Evolutionary conservation across 2,329 filamentous ascomycete species (phyloP).

Genomic region (Phoma sp.): DNA sequence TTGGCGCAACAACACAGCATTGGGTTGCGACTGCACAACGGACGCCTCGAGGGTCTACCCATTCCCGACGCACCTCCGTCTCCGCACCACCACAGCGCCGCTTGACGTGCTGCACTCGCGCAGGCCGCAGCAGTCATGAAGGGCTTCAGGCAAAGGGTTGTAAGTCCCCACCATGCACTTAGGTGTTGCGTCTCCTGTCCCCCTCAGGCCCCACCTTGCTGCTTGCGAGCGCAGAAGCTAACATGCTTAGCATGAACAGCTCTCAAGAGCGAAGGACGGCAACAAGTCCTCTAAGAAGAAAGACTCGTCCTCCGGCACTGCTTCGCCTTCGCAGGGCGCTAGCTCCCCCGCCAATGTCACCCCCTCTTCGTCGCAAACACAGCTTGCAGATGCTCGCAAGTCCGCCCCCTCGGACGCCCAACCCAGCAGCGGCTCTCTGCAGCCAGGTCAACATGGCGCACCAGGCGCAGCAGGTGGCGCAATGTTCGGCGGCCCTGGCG

Average conservation of each 20-base stretch:
- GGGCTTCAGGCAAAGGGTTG: slow-evolving; percentile 95
- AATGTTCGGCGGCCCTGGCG: slow-evolving; percentile 42
- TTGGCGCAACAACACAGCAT: slow-evolving; percentile 28
- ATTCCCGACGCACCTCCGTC: slow-evolving; percentile 31
- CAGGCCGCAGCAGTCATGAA: slow-evolving; percentile 76
- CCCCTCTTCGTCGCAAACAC: slow-evolving; percentile 87
- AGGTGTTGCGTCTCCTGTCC: slow-evolving; percentile 24
- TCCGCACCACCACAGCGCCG: slow-evolving; percentile 35
- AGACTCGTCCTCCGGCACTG: slow-evolving; percentile 68
- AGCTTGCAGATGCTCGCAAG: slow-evolving; percentile 84
- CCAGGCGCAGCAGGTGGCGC: slow-evolving; percentile 38
- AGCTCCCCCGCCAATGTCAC: slow-evolving; percentile 71
- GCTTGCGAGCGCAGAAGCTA: slow-evolving; percentile 49
- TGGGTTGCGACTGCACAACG: slow-evolving; percentile 30
- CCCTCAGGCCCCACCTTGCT: slow-evolving; percentile 28
- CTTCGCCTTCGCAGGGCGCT: slow-evolving; percentile 72
- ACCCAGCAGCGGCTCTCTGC: slow-evolving; percentile 32
- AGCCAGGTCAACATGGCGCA: slow-evolving; percentile 40
- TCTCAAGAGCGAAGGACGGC: slow-evolving; percentile 82
- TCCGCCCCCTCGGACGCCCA: slow-evolving; percentile 61
- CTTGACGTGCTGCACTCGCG: slow-evolving; percentile 37
- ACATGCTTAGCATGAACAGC: slow-evolving; percentile 73
- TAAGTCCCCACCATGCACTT: slow-evolving; percentile 60
- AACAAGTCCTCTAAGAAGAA: slow-evolving; percentile 77
- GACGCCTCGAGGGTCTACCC: slow-evolving; percentile 30